A percentile compares a stretch with the other conserved stretches of the same genome.
Conservation (phyloP, 2,329 filamentous ascomycete genomes). For the Colletotrichum spaethianum region DNA sequence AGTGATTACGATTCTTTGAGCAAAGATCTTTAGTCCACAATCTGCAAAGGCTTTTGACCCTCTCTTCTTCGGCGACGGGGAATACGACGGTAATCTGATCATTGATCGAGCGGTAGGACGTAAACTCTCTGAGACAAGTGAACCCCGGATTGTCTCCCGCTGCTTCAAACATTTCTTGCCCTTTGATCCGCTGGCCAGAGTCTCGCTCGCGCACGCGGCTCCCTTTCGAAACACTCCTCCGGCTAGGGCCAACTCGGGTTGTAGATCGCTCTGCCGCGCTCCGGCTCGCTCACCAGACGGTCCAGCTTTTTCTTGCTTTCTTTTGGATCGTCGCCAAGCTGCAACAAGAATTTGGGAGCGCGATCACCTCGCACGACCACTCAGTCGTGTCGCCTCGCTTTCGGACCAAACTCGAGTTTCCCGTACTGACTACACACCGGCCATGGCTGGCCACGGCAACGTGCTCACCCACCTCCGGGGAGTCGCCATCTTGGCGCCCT, state of each 20-base stretch:
- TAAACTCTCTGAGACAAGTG: conserved; percentile 26
- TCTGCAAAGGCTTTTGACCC: not conserved
- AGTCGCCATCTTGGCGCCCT: conserved; percentile 61
- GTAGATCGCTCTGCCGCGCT: conserved; percentile 24
- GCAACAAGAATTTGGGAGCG: not conserved
- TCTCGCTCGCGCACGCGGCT: conserved; percentile 35
- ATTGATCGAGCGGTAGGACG: conserved; percentile 15
- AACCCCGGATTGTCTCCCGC: conserved; percentile 32
- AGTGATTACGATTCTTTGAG: conserved; percentile 2
- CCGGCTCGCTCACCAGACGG: conserved; percentile 7
- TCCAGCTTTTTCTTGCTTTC: conserved; percentile 24
- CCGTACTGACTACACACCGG: not conserved
- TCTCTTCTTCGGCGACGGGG: not conserved
- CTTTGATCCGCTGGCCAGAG: conserved; percentile 7
- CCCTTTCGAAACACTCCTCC: conserved; percentile 39
- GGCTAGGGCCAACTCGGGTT: conserved; percentile 9
- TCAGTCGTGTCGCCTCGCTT: conserved; percentile 18
- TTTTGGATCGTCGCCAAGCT: conserved; percentile 1
- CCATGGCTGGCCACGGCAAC: conserved; percentile 41
- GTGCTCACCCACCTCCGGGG: conserved; percentile 58
- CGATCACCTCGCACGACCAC: not conserved
- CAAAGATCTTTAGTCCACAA: conserved; percentile 9
- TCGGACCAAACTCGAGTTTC: conserved; percentile 11
- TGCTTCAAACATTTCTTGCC: conserved; percentile 25
- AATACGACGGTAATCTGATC: conserved; percentile 1